These are phyloP conservation scores for Sporothrix variecibatus DNA, from an alignment of 2,329 filamentous ascomycete genomes.

Conservation along the genomic window DNA sequence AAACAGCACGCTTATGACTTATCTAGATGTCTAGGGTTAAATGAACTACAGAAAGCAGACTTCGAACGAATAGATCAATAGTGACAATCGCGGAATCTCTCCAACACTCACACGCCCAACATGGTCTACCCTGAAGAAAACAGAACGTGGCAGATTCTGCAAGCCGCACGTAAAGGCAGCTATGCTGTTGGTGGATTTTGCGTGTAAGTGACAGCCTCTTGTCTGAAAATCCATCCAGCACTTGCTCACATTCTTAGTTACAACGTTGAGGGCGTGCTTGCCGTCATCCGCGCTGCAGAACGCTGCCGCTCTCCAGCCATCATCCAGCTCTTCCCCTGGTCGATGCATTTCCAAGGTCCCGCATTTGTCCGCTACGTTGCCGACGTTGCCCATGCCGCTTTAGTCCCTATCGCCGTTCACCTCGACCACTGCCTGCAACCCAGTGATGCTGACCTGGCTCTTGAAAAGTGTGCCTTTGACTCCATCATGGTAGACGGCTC, in stretches of 20 bases:
- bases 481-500: slow-evolving; percentile 78
- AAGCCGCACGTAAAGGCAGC: slow-evolving; percentile 17
- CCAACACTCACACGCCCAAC: background rate
- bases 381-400: slow-evolving; percentile 55
- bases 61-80: background rate
- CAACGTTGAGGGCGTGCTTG: slow-evolving; percentile 71
- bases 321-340: slow-evolving; percentile 74
- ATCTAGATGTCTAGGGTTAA: background rate
- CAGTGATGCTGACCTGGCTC: slow-evolving; percentile 58
- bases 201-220: background rate
- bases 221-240: background rate
- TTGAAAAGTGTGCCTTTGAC: slow-evolving; percentile 62
- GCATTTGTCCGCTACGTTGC: slow-evolving; percentile 51
- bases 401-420: slow-evolving; percentile 63
- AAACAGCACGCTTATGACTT: background rate
- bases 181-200: slow-evolving; percentile 23
- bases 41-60: background rate
- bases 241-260: slow-evolving; percentile 49
- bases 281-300: slow-evolving; percentile 67
- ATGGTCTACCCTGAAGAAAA: background rate
- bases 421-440: slow-evolving; percentile 68
- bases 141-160: slow-evolving; percentile 22
- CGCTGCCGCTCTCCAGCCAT: slow-evolving; percentile 63
- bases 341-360: slow-evolving; percentile 46
- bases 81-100: background rate